phyloP scores from a whole-genome alignment of 768 basidiomycete species.

The Leucocoprinus sp. region DNA sequence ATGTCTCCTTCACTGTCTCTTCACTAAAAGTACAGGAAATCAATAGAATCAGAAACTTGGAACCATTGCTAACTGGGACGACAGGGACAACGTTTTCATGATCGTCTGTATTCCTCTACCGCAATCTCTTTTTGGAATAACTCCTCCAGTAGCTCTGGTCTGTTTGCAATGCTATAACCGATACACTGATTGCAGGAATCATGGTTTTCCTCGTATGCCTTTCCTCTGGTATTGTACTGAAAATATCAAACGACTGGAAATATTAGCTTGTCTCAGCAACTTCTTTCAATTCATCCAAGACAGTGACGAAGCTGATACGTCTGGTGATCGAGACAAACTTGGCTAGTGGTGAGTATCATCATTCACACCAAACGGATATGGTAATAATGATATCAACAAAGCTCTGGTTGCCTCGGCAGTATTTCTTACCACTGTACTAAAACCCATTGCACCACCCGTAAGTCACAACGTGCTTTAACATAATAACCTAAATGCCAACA shows the following conservation, averaged over 20 bases:
- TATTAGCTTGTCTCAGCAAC: too few species aligned
- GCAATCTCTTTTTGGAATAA: not conserved
- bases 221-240: not conserved
- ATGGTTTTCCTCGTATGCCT: constrained; percentile 1
- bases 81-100: not conserved
- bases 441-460: constrained; percentile 3
- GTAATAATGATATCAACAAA: not conserved
- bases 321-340: constrained; percentile 8
- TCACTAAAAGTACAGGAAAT: not conserved
- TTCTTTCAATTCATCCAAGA: too few species aligned
- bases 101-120: not conserved
- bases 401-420: not conserved
- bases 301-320: constrained; percentile 1
- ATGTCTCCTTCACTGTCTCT: not conserved
- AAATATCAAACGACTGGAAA: not conserved
- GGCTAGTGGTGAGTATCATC: not conserved
- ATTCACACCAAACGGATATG: not conserved
- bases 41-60: constrained; percentile 3
- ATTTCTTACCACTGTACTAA: not conserved
- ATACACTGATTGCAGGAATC: constrained; percentile 2
- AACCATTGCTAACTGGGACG: not conserved
- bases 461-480: not conserved
- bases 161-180: not conserved
- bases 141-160: not conserved
- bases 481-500: not conserved